Conservation (phyloP, 345 rosid species). For the Hibiscus tridactylites region DNA sequence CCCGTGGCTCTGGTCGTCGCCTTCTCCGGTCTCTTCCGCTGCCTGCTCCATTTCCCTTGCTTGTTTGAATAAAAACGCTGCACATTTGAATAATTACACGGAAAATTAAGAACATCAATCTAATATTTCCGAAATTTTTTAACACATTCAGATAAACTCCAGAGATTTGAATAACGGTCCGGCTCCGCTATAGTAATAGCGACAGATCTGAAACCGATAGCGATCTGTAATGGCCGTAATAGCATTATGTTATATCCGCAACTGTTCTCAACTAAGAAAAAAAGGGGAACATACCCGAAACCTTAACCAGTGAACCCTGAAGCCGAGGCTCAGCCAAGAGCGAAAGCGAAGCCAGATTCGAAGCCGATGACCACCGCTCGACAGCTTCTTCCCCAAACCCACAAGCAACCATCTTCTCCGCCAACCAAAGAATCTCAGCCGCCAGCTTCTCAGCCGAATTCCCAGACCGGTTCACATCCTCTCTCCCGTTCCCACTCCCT, state of each 20-base stretch:
- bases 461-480: constrained; percentile 26
- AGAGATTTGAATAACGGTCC: no score
- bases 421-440: constrained; percentile 84
- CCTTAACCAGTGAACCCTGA: constrained; percentile 58
- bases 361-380: constrained; percentile 76
- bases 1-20: constrained; percentile 23
- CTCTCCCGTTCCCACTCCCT: constrained; percentile 22
- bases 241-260: no score
- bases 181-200: no score
- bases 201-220: no score
- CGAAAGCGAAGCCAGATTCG: constrained; percentile 55
- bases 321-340: constrained; percentile 66
- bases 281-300: constrained; percentile 39
- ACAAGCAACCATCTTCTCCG: constrained; percentile 56
- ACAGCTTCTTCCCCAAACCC: constrained; percentile 73
- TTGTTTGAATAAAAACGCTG: constrained; percentile 73
- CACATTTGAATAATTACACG: neutral
- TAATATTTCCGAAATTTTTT: neutral
- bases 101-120: neutral
- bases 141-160: neutral
- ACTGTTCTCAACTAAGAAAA: neutral
- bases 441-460: constrained; percentile 62
- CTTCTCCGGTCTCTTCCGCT: constrained; percentile 26
- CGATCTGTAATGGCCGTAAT: no score
- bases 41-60: constrained; percentile 36